phyloP scores from a whole-genome alignment of 2,329 filamentous ascomycete species.

The Shiraia bambusicola region DNA sequence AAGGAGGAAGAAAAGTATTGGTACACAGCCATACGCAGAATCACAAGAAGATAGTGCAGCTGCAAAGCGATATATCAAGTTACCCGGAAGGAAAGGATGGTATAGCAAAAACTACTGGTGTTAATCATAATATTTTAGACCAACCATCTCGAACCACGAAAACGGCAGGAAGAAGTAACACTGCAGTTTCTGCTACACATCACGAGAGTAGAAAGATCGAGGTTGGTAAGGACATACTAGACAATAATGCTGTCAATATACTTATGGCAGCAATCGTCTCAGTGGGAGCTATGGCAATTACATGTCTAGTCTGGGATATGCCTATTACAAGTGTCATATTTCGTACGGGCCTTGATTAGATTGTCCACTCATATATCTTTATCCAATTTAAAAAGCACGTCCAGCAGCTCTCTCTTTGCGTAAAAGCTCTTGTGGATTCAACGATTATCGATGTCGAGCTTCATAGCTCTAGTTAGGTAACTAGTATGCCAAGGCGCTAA shows the following conservation, averaged over 20 bases:
- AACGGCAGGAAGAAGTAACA: slow-evolving; percentile 29
- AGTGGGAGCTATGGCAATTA: slow-evolving; percentile 67
- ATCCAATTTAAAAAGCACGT: too few relatives aligned
- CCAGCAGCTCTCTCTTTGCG: too few relatives aligned
- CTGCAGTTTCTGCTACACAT: slow-evolving; percentile 35
- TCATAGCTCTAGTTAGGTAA: too few relatives aligned
- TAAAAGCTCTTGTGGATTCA: too few relatives aligned
- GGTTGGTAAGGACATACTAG: slow-evolving; percentile 71
- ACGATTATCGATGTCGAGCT: too few relatives aligned
- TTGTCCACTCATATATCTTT: too few relatives aligned
- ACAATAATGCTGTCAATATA: slow-evolving; percentile 96
- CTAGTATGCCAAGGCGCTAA: slow-evolving; percentile 32
- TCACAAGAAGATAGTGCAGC: slow-evolving; percentile 31
- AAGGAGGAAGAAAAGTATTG: slow-evolving; percentile 65
- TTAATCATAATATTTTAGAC: slow-evolving; percentile 16
- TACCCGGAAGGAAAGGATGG: slow-evolving; percentile 43
- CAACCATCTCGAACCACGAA: slow-evolving; percentile 37
- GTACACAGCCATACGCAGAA: slow-evolving; percentile 38
- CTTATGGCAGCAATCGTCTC: slow-evolving; percentile 86
- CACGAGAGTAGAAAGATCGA: slow-evolving; percentile 58
- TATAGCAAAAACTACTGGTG: slow-evolving; percentile 38
- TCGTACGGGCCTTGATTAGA: not conserved
- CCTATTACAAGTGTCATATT: slow-evolving; percentile 27
- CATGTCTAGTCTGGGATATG: slow-evolving; percentile 36
- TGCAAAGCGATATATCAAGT: slow-evolving; percentile 46